These are phyloP conservation scores for Conoideocrella luteorostrata DNA, from an alignment of 2,329 filamentous ascomycete species.

Conservation along the genomic window DNA sequence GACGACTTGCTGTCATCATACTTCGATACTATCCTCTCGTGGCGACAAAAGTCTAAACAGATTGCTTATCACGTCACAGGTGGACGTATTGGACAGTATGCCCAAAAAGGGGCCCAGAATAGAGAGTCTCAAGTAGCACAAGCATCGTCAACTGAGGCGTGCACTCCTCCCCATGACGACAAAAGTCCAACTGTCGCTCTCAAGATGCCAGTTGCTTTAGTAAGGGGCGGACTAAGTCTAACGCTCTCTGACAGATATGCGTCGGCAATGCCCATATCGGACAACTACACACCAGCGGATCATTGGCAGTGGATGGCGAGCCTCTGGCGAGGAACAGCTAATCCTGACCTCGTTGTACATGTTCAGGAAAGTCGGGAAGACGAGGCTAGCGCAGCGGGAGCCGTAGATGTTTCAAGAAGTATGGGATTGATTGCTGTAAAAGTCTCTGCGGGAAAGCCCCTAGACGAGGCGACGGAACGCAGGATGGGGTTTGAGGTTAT, in stretches of 20 bases:
- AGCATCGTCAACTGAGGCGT: slow-evolving; percentile 6
- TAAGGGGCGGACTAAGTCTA: slow-evolving; percentile 74
- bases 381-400: slow-evolving; percentile 32
- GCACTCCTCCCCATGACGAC: slow-evolving; percentile 7
- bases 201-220: slow-evolving; percentile 62
- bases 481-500: slow-evolving; percentile 81
- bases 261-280: slow-evolving; percentile 64
- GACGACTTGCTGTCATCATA: slow-evolving; percentile 51
- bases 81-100: background rate
- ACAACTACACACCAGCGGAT: slow-evolving; percentile 73
- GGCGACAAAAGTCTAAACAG: slow-evolving; percentile 69
- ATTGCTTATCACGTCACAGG: slow-evolving; percentile 50
- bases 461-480: slow-evolving; percentile 65
- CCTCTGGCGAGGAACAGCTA: slow-evolving; percentile 80
- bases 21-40: slow-evolving; percentile 54
- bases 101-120: slow-evolving; percentile 5
- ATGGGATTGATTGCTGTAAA: slow-evolving; percentile 50
- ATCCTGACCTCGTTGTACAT: slow-evolving; percentile 73
- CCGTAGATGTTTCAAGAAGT: slow-evolving; percentile 51
- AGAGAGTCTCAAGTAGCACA: slow-evolving; percentile 3
- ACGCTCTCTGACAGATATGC: slow-evolving; percentile 72
- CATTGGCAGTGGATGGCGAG: slow-evolving; percentile 98
- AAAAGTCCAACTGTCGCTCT: slow-evolving; percentile 8
- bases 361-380: slow-evolving; percentile 36
- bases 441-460: slow-evolving; percentile 31